Base-by-base conservation (phyloP, 176 grass and related monocot species). In the Oropetium thomaeum region DNA sequence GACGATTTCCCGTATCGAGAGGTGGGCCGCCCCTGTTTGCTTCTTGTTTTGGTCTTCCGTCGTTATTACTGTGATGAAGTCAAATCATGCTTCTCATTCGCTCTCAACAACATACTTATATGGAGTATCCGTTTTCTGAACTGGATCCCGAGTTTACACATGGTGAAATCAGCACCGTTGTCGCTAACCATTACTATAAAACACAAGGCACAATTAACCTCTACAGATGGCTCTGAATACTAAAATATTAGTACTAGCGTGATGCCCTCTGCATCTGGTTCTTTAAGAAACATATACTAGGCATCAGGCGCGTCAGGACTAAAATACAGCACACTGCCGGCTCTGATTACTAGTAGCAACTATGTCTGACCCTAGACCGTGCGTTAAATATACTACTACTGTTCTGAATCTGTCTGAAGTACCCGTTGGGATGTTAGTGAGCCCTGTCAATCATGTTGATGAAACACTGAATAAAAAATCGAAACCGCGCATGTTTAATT, bases 1-100 rank as follows among this genome's bases (percentile, higher is more conserved):
- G 96, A 99, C 65, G 96, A 99, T 74, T 99, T 92, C 71, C 96
- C 87, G 15, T 95, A 90, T 61, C 80, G 96, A 85, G 94, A 93
- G 48, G 96, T 99, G 88, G 88, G 91, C 76, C 58, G 7, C n/a
- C n/a, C n/a, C n/a, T n/a, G n/a, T n/a, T n/a, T 23, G 2, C 10
- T 20, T 32, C 31, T 47, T 69, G 58, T 67, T 62, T 62, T 3
- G 60, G n/a, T n/a, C 32, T 57, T 38, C 17, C 51, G n/a, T 57
- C 53, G 23, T 57, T 57, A 27, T 17, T 30, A 8, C n/a, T n/a
- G n/a, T n/a, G n/a, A n/a, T 65, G 61, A 65, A 74, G 69, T 83
- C 69, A 53, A n/a, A 79, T 39, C 69, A 0, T 37, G 64, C 15
- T 20, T 9, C 67, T 70, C 22, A 57, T 78, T 85, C 19, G 73